Evolutionary conservation across 371 early-diverging fungal species (phyloP).

Genomic region (Mortierella sp.): DNA sequence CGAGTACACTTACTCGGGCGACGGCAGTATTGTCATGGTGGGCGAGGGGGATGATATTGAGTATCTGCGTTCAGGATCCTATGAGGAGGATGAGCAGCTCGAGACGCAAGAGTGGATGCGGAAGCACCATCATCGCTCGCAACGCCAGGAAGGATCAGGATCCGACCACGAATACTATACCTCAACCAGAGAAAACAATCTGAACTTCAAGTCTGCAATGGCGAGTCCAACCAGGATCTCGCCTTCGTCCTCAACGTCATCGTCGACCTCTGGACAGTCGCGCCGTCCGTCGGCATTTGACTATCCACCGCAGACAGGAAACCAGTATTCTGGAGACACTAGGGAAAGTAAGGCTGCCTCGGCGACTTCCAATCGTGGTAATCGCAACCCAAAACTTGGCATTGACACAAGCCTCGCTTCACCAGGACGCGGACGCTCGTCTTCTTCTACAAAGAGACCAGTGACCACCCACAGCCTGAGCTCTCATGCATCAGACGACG

Average conservation of each 20-base stretch:
- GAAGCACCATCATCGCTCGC: slow-evolving; percentile 9
- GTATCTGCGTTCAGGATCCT: slow-evolving; percentile 27
- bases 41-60: slow-evolving; percentile 53
- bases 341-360: neutral
- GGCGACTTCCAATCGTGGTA: slow-evolving; percentile 2
- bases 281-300: slow-evolving; percentile 1
- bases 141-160: slow-evolving; percentile 9
- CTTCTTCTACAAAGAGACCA: neutral
- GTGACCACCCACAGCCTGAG: slow-evolving; percentile 33
- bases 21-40: slow-evolving; percentile 46
- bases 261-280: slow-evolving; percentile 21
- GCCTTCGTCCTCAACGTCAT: slow-evolving; percentile 25
- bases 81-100: slow-evolving; percentile 23
- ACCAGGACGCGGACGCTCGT: neutral
- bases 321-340: neutral
- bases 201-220: slow-evolving; percentile 24
- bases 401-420: slow-evolving; percentile 13
- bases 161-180: slow-evolving; percentile 18
- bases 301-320: neutral
- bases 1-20: slow-evolving; percentile 40
- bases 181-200: neutral
- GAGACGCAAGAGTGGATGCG: slow-evolving; percentile 43
- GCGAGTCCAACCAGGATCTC: slow-evolving; percentile 26
- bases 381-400: slow-evolving; percentile 23
- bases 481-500: slow-evolving; percentile 51